Percentiles rank a stretch among this genome's conserved stretches.
Evolutionary conservation across 352 stramenopile genomes (phyloP).

Genomic region (Blastocystis sp.): DNA sequence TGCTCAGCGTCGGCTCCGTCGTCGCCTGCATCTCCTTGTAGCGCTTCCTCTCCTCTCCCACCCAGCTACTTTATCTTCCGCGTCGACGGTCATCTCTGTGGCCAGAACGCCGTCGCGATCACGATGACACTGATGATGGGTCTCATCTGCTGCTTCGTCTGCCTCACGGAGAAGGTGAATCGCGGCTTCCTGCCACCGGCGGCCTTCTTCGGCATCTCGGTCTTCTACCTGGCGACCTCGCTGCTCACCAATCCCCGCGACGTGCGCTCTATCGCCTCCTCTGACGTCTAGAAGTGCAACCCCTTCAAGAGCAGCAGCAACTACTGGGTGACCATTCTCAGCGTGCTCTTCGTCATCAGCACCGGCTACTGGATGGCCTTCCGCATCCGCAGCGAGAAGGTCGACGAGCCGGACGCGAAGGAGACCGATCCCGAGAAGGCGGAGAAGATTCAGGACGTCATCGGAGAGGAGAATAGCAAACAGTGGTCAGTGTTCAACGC

Average conservation of each 20-base stretch:
- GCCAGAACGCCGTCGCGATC: neutral
- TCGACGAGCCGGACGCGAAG: neutral
- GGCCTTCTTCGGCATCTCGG: neutral
- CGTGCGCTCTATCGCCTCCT: neutral
- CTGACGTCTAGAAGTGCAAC: conserved; percentile 5
- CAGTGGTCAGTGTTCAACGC: neutral
- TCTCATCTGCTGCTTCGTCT: neutral
- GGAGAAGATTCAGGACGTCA: neutral
- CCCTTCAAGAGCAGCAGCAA: neutral
- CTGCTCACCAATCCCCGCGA: neutral
- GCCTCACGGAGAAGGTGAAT: neutral
- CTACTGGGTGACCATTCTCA: neutral
- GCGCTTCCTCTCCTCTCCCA: neutral
- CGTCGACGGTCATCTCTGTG: neutral
- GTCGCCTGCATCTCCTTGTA: conserved; percentile 15
- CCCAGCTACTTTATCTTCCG: conserved; percentile 13
- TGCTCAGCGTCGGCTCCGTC: neutral
- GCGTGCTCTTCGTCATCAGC: neutral
- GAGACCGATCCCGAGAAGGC: neutral
- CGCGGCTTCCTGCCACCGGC: neutral
- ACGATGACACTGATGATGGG: neutral
- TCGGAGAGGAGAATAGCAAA: neutral
- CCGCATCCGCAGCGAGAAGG: neutral
- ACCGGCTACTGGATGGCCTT: conserved; percentile 21
- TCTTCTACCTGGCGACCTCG: neutral